Evolutionary conservation across 2,329 filamentous ascomycete genomes (phyloP).

Genomic region (Rhynchosporium secalis): DNA sequence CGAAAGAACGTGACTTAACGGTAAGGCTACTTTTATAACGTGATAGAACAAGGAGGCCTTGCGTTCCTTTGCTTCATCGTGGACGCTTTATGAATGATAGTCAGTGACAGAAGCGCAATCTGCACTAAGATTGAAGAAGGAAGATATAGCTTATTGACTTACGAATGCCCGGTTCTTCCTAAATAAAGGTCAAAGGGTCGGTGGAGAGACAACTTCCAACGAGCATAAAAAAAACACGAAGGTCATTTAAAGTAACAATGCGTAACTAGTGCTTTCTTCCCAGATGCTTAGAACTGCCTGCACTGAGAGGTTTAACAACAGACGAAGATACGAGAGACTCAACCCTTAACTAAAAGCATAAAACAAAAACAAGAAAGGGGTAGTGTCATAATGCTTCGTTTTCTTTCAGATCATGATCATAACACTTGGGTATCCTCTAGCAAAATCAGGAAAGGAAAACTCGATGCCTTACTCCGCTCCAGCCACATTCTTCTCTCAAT

Average conservation of each 20-base stretch:
- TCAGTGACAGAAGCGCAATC: neutral
- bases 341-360: neutral
- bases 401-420: slow-evolving; percentile 1
- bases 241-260: neutral
- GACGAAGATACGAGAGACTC: neutral
- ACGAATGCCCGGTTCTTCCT: neutral
- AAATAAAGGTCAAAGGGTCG: neutral
- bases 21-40: neutral
- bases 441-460: neutral
- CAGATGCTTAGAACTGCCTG: neutral
- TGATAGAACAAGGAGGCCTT: neutral
- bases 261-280: neutral
- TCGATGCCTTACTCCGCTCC: neutral
- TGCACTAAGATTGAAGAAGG: neutral
- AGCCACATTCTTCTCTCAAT: neutral
- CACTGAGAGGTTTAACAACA: neutral
- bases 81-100: neutral
- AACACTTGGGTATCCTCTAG: slow-evolving; percentile 13
- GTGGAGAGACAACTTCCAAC: neutral
- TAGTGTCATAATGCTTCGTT: neutral
- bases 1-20: neutral
- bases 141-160: neutral
- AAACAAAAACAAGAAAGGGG: neutral
- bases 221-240: slow-evolving; percentile 3
- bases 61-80: neutral